These are phyloP conservation scores for Colletotrichum coccodes DNA, from an alignment of 2,329 filamentous ascomycete genomes.

Conservation along the genomic window DNA sequence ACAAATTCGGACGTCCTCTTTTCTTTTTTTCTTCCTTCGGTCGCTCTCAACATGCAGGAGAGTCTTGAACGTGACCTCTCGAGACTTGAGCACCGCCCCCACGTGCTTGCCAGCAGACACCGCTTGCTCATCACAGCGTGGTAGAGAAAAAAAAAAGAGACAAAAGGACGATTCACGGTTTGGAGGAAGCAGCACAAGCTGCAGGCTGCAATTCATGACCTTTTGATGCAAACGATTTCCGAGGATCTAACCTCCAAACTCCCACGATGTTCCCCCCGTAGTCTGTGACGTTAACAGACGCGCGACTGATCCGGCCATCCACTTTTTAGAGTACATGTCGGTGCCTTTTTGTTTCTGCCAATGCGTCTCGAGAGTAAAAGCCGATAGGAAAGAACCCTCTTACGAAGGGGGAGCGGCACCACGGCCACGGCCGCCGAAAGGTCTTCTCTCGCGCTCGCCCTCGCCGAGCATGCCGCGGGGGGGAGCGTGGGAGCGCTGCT, in stretches of 20 bases:
- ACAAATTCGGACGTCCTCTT: constrained; percentile 6
- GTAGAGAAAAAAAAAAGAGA: neutral
- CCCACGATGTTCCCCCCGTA: constrained; percentile 53
- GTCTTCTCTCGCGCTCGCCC: constrained; percentile 81
- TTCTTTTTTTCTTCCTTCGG: constrained; percentile 16
- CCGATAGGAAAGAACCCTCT: constrained; percentile 53
- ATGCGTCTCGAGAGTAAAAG: constrained; percentile 57
- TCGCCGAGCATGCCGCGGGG: constrained; percentile 99
- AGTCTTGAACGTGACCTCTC: constrained; percentile 17
- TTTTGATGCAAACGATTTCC: constrained; percentile 59
- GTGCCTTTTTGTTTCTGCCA: constrained; percentile 47
- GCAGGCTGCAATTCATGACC: constrained; percentile 36
- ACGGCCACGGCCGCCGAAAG: constrained; percentile 84
- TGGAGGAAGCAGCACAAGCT: constrained; percentile 33
- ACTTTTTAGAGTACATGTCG: constrained; percentile 60
- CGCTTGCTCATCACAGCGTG: constrained; percentile 31
- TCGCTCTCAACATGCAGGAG: constrained; percentile 19
- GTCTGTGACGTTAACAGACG: constrained; percentile 52
- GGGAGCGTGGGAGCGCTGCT: constrained; percentile 98
- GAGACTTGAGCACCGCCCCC: constrained; percentile 16
- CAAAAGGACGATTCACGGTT: constrained; percentile 26
- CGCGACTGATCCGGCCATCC: constrained; percentile 52
- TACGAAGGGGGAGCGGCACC: constrained; percentile 77
- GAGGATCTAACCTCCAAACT: constrained; percentile 60
- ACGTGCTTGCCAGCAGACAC: constrained; percentile 23